Conservation (phyloP, 164 flowering plant genomes). For the Chloranthus sessilifolius region DNA sequence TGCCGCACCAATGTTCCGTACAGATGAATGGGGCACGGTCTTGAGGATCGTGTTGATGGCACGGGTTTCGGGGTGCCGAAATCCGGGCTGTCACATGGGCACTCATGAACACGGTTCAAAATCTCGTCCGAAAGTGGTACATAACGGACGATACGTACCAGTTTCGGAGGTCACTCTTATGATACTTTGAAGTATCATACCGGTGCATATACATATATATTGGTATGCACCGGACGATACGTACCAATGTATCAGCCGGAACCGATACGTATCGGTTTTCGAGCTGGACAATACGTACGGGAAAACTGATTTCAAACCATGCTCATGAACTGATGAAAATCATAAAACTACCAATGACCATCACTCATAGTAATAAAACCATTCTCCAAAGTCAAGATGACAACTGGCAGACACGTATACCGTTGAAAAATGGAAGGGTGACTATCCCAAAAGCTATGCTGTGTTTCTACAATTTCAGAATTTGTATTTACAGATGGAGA, state of each 20-base stretch:
- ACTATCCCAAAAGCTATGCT: constrained; percentile 14
- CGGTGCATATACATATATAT: no score
- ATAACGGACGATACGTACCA: no score
- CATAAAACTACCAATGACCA: background rate
- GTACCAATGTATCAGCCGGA: background rate
- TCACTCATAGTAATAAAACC: background rate
- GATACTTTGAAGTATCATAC: no score
- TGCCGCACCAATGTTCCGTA: no score
- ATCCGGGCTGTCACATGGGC: no score
- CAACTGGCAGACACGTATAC: constrained; percentile 26
- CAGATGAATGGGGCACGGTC: no score
- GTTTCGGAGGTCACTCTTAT: no score
- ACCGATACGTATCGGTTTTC: background rate
- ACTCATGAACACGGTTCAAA: no score
- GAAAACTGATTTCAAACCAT: background rate
- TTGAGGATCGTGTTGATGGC: no score
- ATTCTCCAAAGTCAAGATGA: background rate
- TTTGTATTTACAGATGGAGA: constrained; percentile 28
- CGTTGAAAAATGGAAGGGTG: constrained; percentile 48
- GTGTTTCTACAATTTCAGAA: constrained; percentile 25
- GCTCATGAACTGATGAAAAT: background rate
- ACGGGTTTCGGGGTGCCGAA: no score
- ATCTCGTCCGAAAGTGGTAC: no score
- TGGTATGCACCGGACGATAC: background rate
- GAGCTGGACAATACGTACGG: background rate